Evolutionary conservation across 805 yeast species (phyloP), one percentile per base, ranked within the genome.

Genomic region (Saturnispora kantuleensis): DNA sequence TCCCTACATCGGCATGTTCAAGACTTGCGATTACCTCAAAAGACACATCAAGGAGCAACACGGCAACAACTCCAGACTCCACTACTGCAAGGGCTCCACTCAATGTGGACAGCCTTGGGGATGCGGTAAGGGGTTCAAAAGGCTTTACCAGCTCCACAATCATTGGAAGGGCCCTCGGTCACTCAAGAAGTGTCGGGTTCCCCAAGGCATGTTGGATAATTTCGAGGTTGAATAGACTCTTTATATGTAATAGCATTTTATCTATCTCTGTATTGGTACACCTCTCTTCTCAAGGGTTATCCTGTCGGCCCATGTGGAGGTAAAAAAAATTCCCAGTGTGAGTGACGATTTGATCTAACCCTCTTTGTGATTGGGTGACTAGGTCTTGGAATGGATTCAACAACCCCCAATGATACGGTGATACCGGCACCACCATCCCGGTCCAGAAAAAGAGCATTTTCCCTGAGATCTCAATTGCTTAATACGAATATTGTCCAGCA

Each of bases 391-490:
- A 31, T 31, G 34, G 34, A n/a, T 31, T n/a, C 15, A 5, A 31
- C 15, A 31, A 10, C 29, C 6, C 7, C 30, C n/a, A 40, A 33
- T 18, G 18, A 12, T 29, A 17, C 16, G 9, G 15, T 16, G 11
- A 15, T 31, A 38, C 47, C 49, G 2, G 17, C 63, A 5, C 51
- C 49, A 34, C 56, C 64, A 1, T 55, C 58, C 12, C 59, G 52
- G 43, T 64, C 71, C 29, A 65, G 84, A 50, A 73, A 71, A 49
- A 62, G 89, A 53, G 88, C 88, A 0, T 76, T 79, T 48, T 78
- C 85, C 8, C 60, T 82, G 45, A 67, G 89, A 48, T 69, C 84
- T 0, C 87, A 82, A 62, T 66, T 82, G 40, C 71, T 81, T 63
- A 76, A 70, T 56, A 76, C 69, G 45, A 52, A 54, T 18, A 50